Conservation (phyloP, 2,329 filamentous ascomycete species). For the Clonostachys solani region DNA sequence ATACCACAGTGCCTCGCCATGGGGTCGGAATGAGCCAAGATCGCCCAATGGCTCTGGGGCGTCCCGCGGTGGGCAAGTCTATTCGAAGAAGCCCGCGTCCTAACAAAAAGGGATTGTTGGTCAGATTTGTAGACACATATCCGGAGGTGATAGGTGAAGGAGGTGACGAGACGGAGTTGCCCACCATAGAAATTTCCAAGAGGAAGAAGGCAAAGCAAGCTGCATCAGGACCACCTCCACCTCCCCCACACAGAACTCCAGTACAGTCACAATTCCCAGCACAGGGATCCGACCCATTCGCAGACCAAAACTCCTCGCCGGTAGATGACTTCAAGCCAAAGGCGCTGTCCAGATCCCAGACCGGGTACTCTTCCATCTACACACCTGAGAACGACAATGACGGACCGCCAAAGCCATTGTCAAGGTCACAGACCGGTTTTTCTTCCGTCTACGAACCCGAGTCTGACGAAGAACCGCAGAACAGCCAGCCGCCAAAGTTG, state of each 20-base stretch:
- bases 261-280: constrained; percentile 4
- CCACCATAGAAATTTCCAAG: constrained; percentile 66
- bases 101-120: constrained; percentile 63
- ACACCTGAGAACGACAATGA: constrained; percentile 10
- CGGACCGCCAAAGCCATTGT: not conserved
- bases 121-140: constrained; percentile 67
- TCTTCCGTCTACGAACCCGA: constrained; percentile 23
- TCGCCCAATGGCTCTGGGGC: constrained; percentile 29
- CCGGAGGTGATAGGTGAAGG: constrained; percentile 88
- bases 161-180: constrained; percentile 77
- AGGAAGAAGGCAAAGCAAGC: constrained; percentile 38
- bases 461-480: constrained; percentile 3
- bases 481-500: not conserved
- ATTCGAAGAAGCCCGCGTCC: constrained; percentile 38
- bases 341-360: constrained; percentile 53
- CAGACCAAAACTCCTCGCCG: constrained; percentile 2
- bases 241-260: constrained; percentile 7
- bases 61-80: constrained; percentile 31
- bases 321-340: constrained; percentile 43
- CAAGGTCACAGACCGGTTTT: constrained; percentile 27
- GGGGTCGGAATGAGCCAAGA: constrained; percentile 41
- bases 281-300: constrained; percentile 4
- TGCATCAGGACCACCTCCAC: constrained; percentile 21
- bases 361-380: constrained; percentile 39
- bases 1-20: constrained; percentile 51